Evolutionary conservation across 768 basidiomycete species (phyloP).

Genomic region (Gyrodon lividus): DNA sequence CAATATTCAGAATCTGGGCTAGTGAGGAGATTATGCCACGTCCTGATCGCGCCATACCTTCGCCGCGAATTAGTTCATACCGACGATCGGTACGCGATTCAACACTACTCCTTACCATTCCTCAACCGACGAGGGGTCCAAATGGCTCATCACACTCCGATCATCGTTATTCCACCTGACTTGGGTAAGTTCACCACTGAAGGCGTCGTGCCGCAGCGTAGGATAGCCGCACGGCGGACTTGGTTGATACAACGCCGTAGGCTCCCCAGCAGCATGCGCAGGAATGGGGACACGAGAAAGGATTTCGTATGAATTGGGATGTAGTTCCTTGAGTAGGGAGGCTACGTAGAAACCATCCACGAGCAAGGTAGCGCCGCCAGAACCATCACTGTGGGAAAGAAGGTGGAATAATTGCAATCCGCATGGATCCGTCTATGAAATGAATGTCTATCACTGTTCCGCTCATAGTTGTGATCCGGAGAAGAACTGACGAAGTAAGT

Average conservation of each 20-base stretch:
- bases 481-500: constrained; percentile 46
- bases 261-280: constrained; percentile 87
- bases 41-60: constrained; percentile 78
- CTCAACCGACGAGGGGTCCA: constrained; percentile 63
- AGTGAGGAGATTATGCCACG: constrained; percentile 74
- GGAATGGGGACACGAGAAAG: constrained; percentile 70
- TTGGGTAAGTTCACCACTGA: constrained; percentile 61
- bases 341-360: constrained; percentile 96
- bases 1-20: constrained; percentile 87
- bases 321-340: constrained; percentile 65
- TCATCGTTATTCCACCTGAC: constrained; percentile 97
- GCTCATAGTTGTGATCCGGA: not conserved
- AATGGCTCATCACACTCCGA: constrained; percentile 70
- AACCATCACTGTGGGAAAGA: constrained; percentile 76
- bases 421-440: constrained; percentile 78
- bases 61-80: not conserved
- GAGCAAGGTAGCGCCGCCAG: constrained; percentile 86
- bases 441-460: constrained; percentile 12
- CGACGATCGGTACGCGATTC: not conserved
- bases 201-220: constrained; percentile 63
- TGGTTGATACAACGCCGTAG: constrained; percentile 52
- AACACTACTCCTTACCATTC: constrained; percentile 52
- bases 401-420: constrained; percentile 97
- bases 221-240: constrained; percentile 63
- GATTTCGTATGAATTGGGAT: constrained; percentile 69